Conservation (phyloP, 257 asterid species). For the Leonotis leonurus region DNA sequence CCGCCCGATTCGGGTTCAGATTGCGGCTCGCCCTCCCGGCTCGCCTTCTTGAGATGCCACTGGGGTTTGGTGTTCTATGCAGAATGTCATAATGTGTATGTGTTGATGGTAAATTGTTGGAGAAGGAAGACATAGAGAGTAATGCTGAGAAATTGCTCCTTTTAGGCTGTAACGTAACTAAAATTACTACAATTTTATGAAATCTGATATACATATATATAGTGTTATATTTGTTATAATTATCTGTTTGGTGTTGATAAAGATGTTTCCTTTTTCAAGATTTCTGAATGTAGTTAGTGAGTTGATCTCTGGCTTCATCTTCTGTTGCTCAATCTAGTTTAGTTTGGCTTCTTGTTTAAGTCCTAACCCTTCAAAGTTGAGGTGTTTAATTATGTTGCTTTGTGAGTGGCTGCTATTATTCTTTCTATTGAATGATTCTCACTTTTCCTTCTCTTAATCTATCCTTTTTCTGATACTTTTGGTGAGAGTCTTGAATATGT, state of each 20-base stretch:
- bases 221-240: no score
- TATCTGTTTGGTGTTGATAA: background rate
- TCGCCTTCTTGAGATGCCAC: constrained; percentile 33
- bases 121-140: no score
- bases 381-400: background rate
- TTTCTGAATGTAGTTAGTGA: background rate
- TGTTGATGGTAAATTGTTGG: no score
- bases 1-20: constrained; percentile 78
- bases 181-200: constrained; percentile 15
- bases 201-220: constrained; percentile 19
- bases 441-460: no score
- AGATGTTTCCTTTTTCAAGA: background rate
- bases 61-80: constrained; percentile 25
- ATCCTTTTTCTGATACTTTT: background rate
- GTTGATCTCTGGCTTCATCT: background rate
- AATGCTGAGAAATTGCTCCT: constrained; percentile 18
- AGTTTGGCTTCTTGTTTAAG: background rate
- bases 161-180: constrained; percentile 31
- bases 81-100: background rate
- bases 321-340: background rate
- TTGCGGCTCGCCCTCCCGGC: constrained; percentile 52
- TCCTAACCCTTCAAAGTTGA: background rate
- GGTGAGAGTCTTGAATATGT: no score
- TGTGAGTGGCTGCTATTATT: background rate
- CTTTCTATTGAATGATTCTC: no score